These are phyloP conservation scores for Pontederia paniculata DNA, from an alignment of 176 grass and related monocot species.

Conservation along the genomic window DNA sequence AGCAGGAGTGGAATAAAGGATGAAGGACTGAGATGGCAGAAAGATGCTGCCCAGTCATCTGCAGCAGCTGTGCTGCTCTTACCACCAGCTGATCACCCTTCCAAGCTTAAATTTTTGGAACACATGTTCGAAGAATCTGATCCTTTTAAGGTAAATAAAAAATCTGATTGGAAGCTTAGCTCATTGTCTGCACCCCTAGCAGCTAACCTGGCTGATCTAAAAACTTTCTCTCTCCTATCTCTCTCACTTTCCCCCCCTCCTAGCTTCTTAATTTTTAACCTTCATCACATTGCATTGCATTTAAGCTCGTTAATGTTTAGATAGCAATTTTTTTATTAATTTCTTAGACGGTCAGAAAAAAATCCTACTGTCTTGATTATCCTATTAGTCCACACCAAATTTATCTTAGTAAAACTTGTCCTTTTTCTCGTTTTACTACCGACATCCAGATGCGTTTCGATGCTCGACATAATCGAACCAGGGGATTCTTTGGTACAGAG, in stretches of 20 bases:
- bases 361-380: no score
- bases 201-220: neutral
- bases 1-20: constrained; percentile 49
- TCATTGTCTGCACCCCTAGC: constrained; percentile 2
- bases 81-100: constrained; percentile 21
- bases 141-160: constrained; percentile 64
- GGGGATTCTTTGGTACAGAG: no score
- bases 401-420: no score
- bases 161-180: constrained; percentile 4
- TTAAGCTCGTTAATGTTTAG: no score
- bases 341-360: no score
- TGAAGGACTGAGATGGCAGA: constrained; percentile 50
- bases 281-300: no score
- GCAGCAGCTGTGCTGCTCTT: neutral
- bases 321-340: no score
- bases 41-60: constrained; percentile 24
- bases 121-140: constrained; percentile 59
- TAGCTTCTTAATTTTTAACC: no score
- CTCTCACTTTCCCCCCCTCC: neutral
- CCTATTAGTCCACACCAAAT: no score
- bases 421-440: no score
- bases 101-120: constrained; percentile 42
- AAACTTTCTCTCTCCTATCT: neutral
- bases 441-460: no score
- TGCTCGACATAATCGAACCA: no score